A percentile compares a stretch with the other conserved stretches of the same genome.
phyloP scores from a whole-genome alignment of 768 basidiomycete genomes.

The Tubosaeta brunneosetosa region DNA sequence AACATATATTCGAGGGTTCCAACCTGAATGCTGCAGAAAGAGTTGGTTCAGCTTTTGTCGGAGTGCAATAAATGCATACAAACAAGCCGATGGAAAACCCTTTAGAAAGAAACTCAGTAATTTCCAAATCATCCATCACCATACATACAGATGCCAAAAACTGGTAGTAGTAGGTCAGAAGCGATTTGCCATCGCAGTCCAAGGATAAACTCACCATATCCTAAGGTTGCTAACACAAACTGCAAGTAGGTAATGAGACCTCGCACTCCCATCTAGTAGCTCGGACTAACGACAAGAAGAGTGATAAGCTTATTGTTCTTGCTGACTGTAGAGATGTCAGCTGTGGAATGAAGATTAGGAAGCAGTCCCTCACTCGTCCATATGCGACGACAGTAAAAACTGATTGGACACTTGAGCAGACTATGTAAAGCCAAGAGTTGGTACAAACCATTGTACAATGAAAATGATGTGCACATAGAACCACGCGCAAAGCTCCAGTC shows the following conservation, averaged over 20 bases:
- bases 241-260: constrained; percentile 1
- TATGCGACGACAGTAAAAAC: constrained; percentile 16
- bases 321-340: constrained; percentile 9
- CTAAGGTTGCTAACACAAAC: background rate
- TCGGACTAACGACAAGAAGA: constrained; percentile 4
- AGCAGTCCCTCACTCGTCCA: constrained; percentile 11
- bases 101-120: background rate
- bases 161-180: constrained; percentile 3
- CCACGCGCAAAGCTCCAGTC: background rate
- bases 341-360: background rate
- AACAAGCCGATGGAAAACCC: background rate
- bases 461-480: constrained; percentile 1
- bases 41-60: background rate
- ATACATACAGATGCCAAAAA: constrained; percentile 5
- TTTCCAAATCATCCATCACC: background rate
- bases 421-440: background rate
- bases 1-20: background rate
- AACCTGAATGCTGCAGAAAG: background rate
- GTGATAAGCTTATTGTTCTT: constrained; percentile 13
- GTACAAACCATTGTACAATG: constrained; percentile 5
- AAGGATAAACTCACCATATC: constrained; percentile 1
- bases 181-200: background rate
- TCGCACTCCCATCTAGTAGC: background rate
- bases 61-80: background rate
- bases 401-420: background rate